Evolutionary conservation across 495 filamentous ascomycete species (phyloP).

Genomic region (Aspergillus conjunctus): DNA sequence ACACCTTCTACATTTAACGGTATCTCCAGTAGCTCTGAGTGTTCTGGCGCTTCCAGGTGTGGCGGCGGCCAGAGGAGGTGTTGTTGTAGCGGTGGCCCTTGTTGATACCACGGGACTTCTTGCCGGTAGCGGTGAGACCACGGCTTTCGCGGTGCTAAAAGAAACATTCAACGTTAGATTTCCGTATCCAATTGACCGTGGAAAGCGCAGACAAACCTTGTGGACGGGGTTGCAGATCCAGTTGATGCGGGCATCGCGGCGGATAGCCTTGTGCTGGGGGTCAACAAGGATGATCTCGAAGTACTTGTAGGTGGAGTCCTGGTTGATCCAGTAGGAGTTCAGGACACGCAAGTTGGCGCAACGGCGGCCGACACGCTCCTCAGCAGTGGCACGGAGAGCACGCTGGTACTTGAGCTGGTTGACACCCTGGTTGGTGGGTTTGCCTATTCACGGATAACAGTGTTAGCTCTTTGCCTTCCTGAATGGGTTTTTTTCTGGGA

Average conservation of each 20-base stretch:
- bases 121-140: conserved; percentile 96
- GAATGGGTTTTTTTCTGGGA: background rate
- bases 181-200: background rate
- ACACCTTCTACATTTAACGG: conserved; percentile 50
- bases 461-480: background rate
- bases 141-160: conserved; percentile 88
- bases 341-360: conserved; percentile 98
- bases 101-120: conserved; percentile 98
- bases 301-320: conserved; percentile 99
- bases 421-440: conserved; percentile 99
- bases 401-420: conserved; percentile 99
- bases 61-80: conserved; percentile 88
- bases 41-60: conserved; percentile 99
- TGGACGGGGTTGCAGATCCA: conserved; percentile 99
- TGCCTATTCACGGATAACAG: conserved; percentile 58
- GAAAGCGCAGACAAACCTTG: conserved; percentile 61
- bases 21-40: conserved; percentile 94
- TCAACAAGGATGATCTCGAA: conserved; percentile 99
- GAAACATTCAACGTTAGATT: conserved; percentile 29
- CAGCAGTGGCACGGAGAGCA: conserved; percentile 92
- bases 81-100: conserved; percentile 99
- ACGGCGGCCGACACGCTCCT: conserved; percentile 99
- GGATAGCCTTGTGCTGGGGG: conserved; percentile 99
- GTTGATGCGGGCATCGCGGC: conserved; percentile 98
- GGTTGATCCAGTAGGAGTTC: conserved; percentile 99